These are phyloP conservation scores for Echinochloa phyllopogon DNA, from an alignment of 176 grass and related monocot species.

Conservation along the genomic window DNA sequence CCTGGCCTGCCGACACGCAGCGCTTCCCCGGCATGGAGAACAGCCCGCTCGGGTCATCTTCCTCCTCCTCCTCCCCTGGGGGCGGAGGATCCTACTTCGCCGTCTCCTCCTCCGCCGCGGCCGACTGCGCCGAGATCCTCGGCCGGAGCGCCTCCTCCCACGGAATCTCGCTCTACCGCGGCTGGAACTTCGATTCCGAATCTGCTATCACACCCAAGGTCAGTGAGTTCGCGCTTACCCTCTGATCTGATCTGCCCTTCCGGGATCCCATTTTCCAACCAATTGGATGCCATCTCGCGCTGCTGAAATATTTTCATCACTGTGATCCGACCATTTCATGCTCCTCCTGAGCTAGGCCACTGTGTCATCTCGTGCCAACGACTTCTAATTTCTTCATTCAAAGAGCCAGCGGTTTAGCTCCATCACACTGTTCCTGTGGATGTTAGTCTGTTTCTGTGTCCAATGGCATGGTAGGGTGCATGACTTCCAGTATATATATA, in stretches of 20 bases:
- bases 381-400: background rate
- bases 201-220: conserved; percentile 72
- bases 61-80: conserved; percentile 37
- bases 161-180: conserved; percentile 86
- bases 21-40: conserved; percentile 89
- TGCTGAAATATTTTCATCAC: background rate
- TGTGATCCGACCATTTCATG: background rate
- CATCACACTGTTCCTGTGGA: background rate
- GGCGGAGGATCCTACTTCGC: conserved; percentile 52
- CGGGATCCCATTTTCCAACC: conserved; percentile 19
- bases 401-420: background rate
- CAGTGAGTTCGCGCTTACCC: background rate
- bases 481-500: background rate
- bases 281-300: conserved; percentile 23
- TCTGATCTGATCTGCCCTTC: conserved; percentile 14
- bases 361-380: background rate
- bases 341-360: background rate
- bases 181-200: conserved; percentile 82
- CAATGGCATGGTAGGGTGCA: background rate
- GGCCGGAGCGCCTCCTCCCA: conserved; percentile 65
- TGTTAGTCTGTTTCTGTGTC: background rate
- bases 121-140: conserved; percentile 94
- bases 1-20: conserved; percentile 86
- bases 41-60: conserved; percentile 77
- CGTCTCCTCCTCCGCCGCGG: conserved; percentile 52